Evolutionary conservation across 768 basidiomycete genomes (phyloP), one percentile per base, ranked within the genome.

Genomic region (Tylopilus sp.): DNA sequence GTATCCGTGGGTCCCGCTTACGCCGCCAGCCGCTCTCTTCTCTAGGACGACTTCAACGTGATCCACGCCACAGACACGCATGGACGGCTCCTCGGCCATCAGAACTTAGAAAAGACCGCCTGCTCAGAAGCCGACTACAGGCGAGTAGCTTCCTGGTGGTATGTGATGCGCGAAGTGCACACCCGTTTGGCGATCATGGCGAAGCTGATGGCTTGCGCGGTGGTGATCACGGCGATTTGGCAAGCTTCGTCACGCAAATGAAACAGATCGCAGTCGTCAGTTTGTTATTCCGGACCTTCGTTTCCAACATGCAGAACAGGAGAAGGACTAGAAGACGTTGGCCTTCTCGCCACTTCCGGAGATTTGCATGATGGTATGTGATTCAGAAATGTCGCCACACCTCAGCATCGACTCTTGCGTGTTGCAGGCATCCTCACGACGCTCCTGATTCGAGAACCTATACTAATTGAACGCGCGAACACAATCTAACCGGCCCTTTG

Each of bases 21-120:
- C 81, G 1, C 76, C 76, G 92, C 92, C 5, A 78, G 79, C 50
- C 75, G 84, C 19, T 79, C 82, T 22, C 76, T 96, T 14, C 80
- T 82, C 47, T 94, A 92, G 93, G 84, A 86, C n/a, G 90, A 94
- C 62, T 77, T 95, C 64, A 95, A 95, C 64, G 80, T 94, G 61
- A 78, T 94, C 42, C 84, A 86, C 61, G 94, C 91, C 3, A 94
- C 93, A 0, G 92, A 94, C 67, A 88, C 81, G 34, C 86, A 89
- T 71, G 82, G 86, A 25, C 87, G 86, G 86, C 73, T 95, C 4
- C 76, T 92, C 33, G 92, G 92, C 2, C 92, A 96, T 71, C 88
- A 90, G 61, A 86, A n/a, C n/a, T n/a, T n/a, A n/a, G n/a, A n/a
- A n/a, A n/a, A 91, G 62, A 17, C 72, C 3, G 78, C 77, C 4